Evolutionary conservation across 345 rosid species (phyloP), one percentile per base, ranked within the genome.

Genomic region (Ceriops tagal): DNA sequence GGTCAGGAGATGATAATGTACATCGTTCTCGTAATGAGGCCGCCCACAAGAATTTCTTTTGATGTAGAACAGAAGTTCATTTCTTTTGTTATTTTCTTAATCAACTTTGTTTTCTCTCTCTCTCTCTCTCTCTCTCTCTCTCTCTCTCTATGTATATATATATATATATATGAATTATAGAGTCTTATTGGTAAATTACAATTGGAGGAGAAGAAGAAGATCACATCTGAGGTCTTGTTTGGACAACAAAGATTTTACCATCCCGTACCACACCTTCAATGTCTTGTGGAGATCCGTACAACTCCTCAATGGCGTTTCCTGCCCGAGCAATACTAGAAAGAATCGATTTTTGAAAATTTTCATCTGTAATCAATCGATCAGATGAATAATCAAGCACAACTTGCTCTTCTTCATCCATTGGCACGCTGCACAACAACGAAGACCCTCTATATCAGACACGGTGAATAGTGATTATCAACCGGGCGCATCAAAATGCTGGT

Each of bases 161-260:
- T 28, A 2, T 28, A 28, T 28, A 28, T 28, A 28, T 20, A 51
- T 58, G 8, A 35, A 60, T 27, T 51, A 49, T 46, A 67, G 52
- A 63, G 21, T 56, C 10, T 22, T 24, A 24, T 3, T 3, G 11
- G 30, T 5, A 24, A 24, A 63, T 22, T 39, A 47, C 46, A 46
- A 56, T 60, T 39, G 22, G 55, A 6, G 21, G 24, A 19, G 57
- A 6, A 26, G 53, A 16, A 53, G 53, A 16, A 35, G 67, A 75
- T 89, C 82, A 95, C 96, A 95, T 79, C 84, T 92, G 99, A 26
- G 97, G 97, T 77, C 99, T 83, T 65, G 99, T 95, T 78, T 92
- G 99, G 43, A 95, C 99, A 57, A 92, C 92, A 32, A 87, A 92
- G 77, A 95, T 73, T 71, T 95, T 90, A 68, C 96, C 92, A 19